Evolutionary conservation across 306 rosid genomes (phyloP).

Genomic region (Acacia acuminata): DNA sequence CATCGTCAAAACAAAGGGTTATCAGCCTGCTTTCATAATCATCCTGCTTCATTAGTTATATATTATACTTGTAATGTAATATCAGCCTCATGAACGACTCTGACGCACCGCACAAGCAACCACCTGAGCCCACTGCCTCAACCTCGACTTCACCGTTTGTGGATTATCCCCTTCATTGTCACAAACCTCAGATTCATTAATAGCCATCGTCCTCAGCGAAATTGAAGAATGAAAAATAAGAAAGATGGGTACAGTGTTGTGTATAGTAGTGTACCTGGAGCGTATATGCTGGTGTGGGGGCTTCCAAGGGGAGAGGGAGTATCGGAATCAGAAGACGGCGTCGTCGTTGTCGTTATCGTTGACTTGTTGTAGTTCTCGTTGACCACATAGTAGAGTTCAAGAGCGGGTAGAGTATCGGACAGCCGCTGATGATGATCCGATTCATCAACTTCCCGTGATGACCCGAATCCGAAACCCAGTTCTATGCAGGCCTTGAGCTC

Average conservation of each 20-base stretch:
- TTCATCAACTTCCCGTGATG: slow-evolving; percentile 48
- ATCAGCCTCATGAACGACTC: slow-evolving; percentile 30
- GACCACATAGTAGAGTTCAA: slow-evolving; percentile 79
- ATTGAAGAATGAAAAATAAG: neutral
- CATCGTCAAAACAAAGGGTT: neutral
- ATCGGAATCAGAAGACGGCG: slow-evolving; percentile 62
- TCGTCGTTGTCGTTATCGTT: slow-evolving; percentile 21
- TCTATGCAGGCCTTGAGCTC: slow-evolving; percentile 95
- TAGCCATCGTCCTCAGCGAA: neutral
- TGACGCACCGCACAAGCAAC: slow-evolving; percentile 96
- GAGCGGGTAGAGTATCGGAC: slow-evolving; percentile 82
- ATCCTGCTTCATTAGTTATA: neutral
- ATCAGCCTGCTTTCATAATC: neutral
- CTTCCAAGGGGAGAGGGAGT: slow-evolving; percentile 63
- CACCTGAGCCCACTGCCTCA: slow-evolving; percentile 98
- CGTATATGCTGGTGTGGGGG: slow-evolving; percentile 60
- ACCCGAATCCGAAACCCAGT: slow-evolving; percentile 84
- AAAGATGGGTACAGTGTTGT: neutral
- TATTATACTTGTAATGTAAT: neutral
- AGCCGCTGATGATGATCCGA: slow-evolving; percentile 66
- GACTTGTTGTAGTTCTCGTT: slow-evolving; percentile 62
- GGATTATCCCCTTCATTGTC: slow-evolving; percentile 70
- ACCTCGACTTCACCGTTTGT: slow-evolving; percentile 77
- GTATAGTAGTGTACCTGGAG: slow-evolving; percentile 51
- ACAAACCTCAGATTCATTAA: neutral